Percentiles rank a stretch among this genome's conserved stretches.
phyloP scores from a whole-genome alignment of 2,329 filamentous ascomycete species.

The Pseudogymnoascus sp. region DNA sequence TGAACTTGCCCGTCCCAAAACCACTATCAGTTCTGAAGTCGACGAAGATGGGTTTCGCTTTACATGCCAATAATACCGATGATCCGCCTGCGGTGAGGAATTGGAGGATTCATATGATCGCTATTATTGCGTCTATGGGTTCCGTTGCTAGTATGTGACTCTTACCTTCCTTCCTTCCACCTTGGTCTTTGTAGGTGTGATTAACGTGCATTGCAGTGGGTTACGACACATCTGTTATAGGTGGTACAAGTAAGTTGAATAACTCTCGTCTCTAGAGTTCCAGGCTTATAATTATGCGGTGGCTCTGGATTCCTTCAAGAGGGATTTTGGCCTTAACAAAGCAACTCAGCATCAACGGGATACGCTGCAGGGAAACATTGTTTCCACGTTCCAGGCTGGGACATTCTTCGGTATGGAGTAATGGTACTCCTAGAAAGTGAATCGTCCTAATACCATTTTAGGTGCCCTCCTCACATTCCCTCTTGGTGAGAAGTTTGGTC shows the following conservation, averaged over 20 bases:
- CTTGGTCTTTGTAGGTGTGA: background rate
- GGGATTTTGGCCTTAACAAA: constrained; percentile 46
- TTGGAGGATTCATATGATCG: constrained; percentile 23
- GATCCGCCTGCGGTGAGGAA: constrained; percentile 23
- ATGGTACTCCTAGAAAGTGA: background rate
- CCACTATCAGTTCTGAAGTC: background rate
- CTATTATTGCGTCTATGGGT: constrained; percentile 16
- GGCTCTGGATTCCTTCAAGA: constrained; percentile 46
- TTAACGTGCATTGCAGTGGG: constrained; percentile 12
- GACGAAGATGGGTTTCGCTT: constrained; percentile 17
- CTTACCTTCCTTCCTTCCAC: background rate
- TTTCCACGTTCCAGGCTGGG: constrained; percentile 27
- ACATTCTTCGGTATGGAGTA: constrained; percentile 21
- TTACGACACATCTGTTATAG: constrained; percentile 51
- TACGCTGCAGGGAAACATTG: constrained; percentile 39
- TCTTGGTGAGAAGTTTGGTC: constrained; percentile 35
- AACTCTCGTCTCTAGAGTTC: background rate
- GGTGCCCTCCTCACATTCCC: constrained; percentile 28
- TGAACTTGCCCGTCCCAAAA: background rate
- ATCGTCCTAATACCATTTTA: constrained; percentile 2
- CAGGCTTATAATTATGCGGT: constrained; percentile 33
- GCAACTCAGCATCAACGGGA: constrained; percentile 37
- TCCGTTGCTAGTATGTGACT: constrained; percentile 12
- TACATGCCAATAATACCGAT: constrained; percentile 20
- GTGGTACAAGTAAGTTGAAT: constrained; percentile 47